These are phyloP conservation scores for Ogataea minuta DNA, from an alignment of 805 yeast genomes.

Conservation along the genomic window DNA sequence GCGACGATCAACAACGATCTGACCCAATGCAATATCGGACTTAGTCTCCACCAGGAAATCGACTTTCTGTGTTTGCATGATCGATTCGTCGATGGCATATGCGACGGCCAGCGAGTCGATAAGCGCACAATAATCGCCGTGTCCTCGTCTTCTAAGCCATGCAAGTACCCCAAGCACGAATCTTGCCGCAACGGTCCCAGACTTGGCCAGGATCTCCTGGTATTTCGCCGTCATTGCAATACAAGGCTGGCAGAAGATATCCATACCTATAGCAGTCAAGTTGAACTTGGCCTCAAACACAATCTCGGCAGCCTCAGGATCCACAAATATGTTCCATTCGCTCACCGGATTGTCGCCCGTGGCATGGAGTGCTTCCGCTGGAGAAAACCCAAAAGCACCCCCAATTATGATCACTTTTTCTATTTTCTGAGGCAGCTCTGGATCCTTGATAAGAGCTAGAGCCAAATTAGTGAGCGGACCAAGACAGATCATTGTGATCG, in stretches of 20 bases:
- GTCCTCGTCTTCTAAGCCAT: conserved; percentile 22
- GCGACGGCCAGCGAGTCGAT: conserved; percentile 31
- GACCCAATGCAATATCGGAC: conserved; percentile 26
- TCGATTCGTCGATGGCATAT: conserved; percentile 26
- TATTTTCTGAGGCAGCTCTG: conserved; percentile 22
- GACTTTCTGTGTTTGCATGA: conserved; percentile 23
- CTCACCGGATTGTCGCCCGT: conserved; percentile 31
- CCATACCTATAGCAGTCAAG: conserved; percentile 29
- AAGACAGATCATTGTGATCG: conserved; percentile 23
- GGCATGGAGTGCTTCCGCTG: conserved; percentile 26
- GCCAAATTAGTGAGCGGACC: conserved; percentile 29
- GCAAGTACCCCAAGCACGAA: conserved; percentile 25
- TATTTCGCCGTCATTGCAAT: conserved; percentile 21
- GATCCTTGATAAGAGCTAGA: conserved; percentile 27
- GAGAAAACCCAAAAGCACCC: conserved; percentile 28
- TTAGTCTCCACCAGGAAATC: conserved; percentile 27
- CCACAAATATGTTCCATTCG: conserved; percentile 31
- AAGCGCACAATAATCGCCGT: conserved; percentile 29
- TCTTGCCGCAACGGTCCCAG: conserved; percentile 19
- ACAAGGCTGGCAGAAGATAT: conserved; percentile 29
- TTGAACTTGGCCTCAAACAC: conserved; percentile 25
- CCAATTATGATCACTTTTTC: conserved; percentile 26
- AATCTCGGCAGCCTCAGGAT: conserved; percentile 29
- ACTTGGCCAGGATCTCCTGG: conserved; percentile 9
- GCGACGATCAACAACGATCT: conserved; percentile 28